Conservation (phyloP, 768 basidiomycete genomes). For the Auricularia auricula-judae region DNA sequence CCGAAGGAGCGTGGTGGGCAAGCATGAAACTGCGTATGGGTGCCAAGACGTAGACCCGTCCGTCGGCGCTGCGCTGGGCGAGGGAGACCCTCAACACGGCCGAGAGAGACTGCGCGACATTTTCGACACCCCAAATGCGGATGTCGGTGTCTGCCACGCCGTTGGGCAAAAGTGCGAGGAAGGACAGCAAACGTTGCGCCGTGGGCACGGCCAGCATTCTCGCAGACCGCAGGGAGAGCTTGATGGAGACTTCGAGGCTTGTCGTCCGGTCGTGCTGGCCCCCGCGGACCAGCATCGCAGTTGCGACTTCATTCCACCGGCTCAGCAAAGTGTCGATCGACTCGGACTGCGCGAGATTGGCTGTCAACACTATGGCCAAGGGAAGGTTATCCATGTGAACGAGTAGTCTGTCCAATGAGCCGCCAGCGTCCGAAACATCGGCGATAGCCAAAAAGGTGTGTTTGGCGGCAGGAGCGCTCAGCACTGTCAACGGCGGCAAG, state of each 20-base stretch:
- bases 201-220: slow-evolving; percentile 16
- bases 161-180: slow-evolving; percentile 21
- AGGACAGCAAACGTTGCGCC: slow-evolving; percentile 17
- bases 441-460: slow-evolving; percentile 16
- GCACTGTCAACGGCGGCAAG: slow-evolving; percentile 7
- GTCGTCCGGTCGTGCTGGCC: slow-evolving; percentile 12
- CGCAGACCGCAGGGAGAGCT: slow-evolving; percentile 20
- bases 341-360: too few species aligned
- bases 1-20: too few species aligned
- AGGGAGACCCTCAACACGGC: too few species aligned
- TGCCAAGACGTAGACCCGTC: too few species aligned
- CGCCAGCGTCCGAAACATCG: slow-evolving; percentile 12
- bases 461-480: slow-evolving; percentile 10
- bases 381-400: too few species aligned
- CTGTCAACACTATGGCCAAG: too few species aligned
- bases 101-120: too few species aligned
- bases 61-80: too few species aligned
- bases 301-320: slow-evolving; percentile 12
- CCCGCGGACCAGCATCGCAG: slow-evolving; percentile 10
- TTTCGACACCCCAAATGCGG: background rate
- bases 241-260: slow-evolving; percentile 22
- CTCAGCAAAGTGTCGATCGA: slow-evolving; percentile 13
- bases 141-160: slow-evolving; percentile 12
- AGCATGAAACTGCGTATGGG: too few species aligned
- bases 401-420: slow-evolving; percentile 1